These are phyloP conservation scores for Fusarium floridanum DNA, from an alignment of 2,329 filamentous ascomycete genomes.

Conservation along the genomic window DNA sequence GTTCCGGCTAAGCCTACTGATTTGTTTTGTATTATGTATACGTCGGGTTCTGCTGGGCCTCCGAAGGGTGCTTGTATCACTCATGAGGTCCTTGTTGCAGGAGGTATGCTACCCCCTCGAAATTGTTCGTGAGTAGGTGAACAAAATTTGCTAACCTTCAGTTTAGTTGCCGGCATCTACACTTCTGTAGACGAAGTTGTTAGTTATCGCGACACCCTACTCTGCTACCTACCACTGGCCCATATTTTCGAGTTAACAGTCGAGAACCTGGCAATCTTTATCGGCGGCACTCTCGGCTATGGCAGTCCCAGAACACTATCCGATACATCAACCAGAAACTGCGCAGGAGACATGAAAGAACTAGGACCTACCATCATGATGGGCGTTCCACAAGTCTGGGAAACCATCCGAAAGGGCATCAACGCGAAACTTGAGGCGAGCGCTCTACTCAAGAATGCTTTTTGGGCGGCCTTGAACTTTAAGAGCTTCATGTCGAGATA, in stretches of 20 bases:
- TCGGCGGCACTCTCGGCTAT: conserved; percentile 92
- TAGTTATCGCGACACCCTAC: conserved; percentile 79
- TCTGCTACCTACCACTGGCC: conserved; percentile 92
- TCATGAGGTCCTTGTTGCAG: conserved; percentile 84
- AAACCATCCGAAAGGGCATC: conserved; percentile 95
- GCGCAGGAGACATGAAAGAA: conserved; percentile 91
- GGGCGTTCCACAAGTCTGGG: conserved; percentile 96
- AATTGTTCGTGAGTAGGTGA: background rate
- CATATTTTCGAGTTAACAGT: conserved; percentile 97
- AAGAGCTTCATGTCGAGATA: conserved; percentile 69
- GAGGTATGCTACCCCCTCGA: conserved; percentile 51
- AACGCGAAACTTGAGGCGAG: conserved; percentile 80
- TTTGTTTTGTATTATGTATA: conserved; percentile 86
- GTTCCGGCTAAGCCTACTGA: conserved; percentile 80
- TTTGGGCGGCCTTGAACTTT: conserved; percentile 74
- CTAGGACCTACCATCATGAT: conserved; percentile 89
- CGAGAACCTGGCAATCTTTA: conserved; percentile 88
- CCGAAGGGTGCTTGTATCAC: conserved; percentile 90
- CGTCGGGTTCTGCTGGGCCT: conserved; percentile 87
- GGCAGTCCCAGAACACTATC: conserved; percentile 89
- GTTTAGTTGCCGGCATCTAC: conserved; percentile 79
- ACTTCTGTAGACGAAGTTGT: conserved; percentile 82
- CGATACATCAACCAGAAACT: conserved; percentile 87
- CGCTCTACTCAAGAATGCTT: conserved; percentile 77
- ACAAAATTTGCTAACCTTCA: background rate